Base-by-base conservation (phyloP, 805 yeast genomes). In the Candida pseudofarinosa region DNA sequence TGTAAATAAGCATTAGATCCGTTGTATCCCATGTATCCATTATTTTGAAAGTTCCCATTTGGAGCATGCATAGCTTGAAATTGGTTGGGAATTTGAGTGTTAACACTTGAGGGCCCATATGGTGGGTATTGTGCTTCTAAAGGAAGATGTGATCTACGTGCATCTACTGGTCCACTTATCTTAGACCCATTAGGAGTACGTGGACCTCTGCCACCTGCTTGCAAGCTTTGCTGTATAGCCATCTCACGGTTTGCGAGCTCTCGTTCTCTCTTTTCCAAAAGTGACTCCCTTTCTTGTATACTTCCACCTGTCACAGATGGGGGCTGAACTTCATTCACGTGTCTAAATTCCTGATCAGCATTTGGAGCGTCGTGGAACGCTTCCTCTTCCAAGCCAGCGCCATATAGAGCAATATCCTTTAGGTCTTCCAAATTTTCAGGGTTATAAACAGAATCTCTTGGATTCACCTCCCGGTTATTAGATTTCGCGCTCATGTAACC, bases 371-470 rank as follows among this genome's bases (percentile, higher is more conserved):
- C 33, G 33, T 39, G 43, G 23, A 33, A n/a, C 17, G 30, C 15
- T 32, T 32, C 34, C 7, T 60, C 68, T 41, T 64, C 62, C 42
- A 65, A 51, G 3, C 47, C 45, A 19, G 67, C 71, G 5, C 71
- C 72, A 45, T 64, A 68, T 26, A 59, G 45, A 1, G 70, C 72
- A 36, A 68, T 63, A 43, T 65, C 65, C 3, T 69, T 52, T 23
- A 65, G 58, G 44, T 67, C 73, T n/a, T 60, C 57, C 39, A 68
- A 54, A 33, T 59, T 64, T 23, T 57, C 62, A 14, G 49, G 42
- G 16, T 52, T 45, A 33, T 44, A 40, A 19, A 52, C 43, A 4
- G 62, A 55, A 26, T 51, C 56, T 37, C 58, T 54, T 23, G 31
- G 19, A 4, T 26, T 26, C 7, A 23, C 28, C 6, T 23, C 28